Evolutionary conservation across 345 rosid genomes (phyloP), one percentile per base, ranked within the genome.

Genomic region (Anacardium occidentale): DNA sequence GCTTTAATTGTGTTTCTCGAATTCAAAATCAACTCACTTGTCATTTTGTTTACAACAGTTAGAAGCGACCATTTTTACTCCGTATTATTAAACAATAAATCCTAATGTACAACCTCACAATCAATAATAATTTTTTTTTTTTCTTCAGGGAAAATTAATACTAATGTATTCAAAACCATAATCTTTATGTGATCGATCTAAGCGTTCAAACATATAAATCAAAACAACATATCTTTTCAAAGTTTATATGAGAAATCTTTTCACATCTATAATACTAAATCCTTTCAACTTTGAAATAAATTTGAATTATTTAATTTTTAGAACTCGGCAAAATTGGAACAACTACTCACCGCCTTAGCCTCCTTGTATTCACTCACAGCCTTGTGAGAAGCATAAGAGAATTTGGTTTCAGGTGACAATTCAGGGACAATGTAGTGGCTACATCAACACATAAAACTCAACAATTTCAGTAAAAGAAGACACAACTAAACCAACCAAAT

Each of bases 391-490:
- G 97, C 97, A 72, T 94, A 94, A 12, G 92, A 88, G 78, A 94
- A 94, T 20, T 86, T 88, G 68, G 90, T 96, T 14, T 90, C 91
- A 53, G 98, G 97, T 47, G 97, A 95, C 95, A 92, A 83, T 76
- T 94, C 98, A 42, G 98, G 97, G 72, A 94, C 97, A 61, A 94
- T 94, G 86, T 78, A 94, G 71, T 94, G 98, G 86, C 98, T 94
- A 83, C 56, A 82, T 63, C 76, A 73, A 64, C 10, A 68, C n/a
- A 77, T 45, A 0, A 22, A 62, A 7, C 42, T 37, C 72, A 64
- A 48, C 14, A 17, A 55, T 0, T 7, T 66, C 78, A 73, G 74
- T 3, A 67, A 10, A 15, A 50, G 3, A 14, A 22, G 22, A 45
- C 20, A 2, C 34, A 2, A 80, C 57, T 2, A 37, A 47, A 50